phyloP scores from a whole-genome alignment of 768 basidiomycete species.

The Russula abietina region DNA sequence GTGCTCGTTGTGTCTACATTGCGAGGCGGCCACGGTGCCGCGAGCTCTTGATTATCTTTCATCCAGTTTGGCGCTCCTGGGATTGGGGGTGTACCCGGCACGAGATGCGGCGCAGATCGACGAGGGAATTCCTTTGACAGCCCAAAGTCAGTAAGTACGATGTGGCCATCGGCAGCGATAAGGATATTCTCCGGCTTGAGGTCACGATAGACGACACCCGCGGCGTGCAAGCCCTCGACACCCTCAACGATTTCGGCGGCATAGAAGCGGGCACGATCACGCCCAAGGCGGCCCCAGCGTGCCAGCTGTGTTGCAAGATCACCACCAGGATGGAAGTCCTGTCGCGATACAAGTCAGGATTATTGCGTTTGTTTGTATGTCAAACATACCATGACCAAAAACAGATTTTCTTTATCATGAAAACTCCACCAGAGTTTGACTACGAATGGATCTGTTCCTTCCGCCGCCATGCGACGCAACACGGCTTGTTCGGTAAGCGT shows the following conservation, averaged over 20 bases:
- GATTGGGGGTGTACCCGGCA: constrained; percentile 46
- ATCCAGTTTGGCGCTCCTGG: constrained; percentile 71
- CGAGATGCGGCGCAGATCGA: constrained; percentile 28
- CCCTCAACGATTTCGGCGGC: constrained; percentile 97
- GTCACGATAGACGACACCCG: constrained; percentile 96
- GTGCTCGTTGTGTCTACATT: constrained; percentile 67
- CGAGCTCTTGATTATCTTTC: constrained; percentile 54
- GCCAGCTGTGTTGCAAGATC: constrained; percentile 97
- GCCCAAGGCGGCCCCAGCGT: constrained; percentile 88
- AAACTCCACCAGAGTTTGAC: constrained; percentile 97
- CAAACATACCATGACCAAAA: constrained; percentile 80
- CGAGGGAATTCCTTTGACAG: constrained; percentile 86
- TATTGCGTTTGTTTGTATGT: constrained; percentile 11
- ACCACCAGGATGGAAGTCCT: constrained; percentile 95
- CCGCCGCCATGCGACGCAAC: constrained; percentile 87
- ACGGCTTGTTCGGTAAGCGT: constrained; percentile 96
- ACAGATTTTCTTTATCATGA: constrained; percentile 95
- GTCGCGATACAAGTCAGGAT: constrained; percentile 6
- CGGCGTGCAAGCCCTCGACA: constrained; percentile 86
- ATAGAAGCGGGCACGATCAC: constrained; percentile 93
- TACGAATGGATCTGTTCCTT: constrained; percentile 86
- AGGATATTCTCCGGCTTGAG: constrained; percentile 97
- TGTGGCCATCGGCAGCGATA: constrained; percentile 90
- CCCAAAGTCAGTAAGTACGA: constrained; percentile 96
- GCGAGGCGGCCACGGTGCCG: constrained; percentile 52